Base-by-base conservation (phyloP, 2,329 filamentous ascomycete species). In the Sarocladiaceae sp. region DNA sequence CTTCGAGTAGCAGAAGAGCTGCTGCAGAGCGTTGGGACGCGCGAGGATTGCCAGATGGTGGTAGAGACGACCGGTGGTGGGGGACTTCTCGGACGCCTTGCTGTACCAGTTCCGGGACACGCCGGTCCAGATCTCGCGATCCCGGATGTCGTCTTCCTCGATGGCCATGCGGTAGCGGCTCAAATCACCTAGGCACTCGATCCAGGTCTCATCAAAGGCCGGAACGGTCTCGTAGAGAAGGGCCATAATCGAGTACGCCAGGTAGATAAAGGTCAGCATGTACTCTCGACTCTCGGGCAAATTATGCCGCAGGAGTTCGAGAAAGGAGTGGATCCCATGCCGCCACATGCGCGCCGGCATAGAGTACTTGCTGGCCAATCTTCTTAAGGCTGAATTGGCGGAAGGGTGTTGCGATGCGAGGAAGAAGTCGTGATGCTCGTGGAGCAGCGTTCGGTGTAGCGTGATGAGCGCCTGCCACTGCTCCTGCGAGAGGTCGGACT, bases 261-360 rank as follows among this genome's bases (percentile, higher is more conserved):
- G 69, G 56, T 95, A 95, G 1, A 97, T 90, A 52, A 96, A 97
- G 0, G 85, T 84, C 0, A 96, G 72, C 91, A 97, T 97, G 52
- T 95, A 88, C 48, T 97, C 92, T 1, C 91, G 70, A 1, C 88
- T 91, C 0, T 76, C 77, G 0, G 92, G 93, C 0, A 96, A 71
- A 2, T 85, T 80, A 57, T 89, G 83, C 0, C 90, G 76, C 0
- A 96, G 67, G 0, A 95, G 66, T 58, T 96, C 90, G 0, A 96
- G 74, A 53, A 94, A 94, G 0, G 83, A 85, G 62, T 95, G 90
- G 3, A 97, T 97, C 0, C 89, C 93, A 59, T 96, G 89, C 0
- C 90, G 79, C 94, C 94, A 97, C 88, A 97, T 94, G 0, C 93
- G 76, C 0, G 89, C 90, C 0, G 93, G 92, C 90, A 97, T 97